Evolutionary conservation across 768 basidiomycete genomes (phyloP).

Genomic region (Pseudohyphozyma bogoriensis): DNA sequence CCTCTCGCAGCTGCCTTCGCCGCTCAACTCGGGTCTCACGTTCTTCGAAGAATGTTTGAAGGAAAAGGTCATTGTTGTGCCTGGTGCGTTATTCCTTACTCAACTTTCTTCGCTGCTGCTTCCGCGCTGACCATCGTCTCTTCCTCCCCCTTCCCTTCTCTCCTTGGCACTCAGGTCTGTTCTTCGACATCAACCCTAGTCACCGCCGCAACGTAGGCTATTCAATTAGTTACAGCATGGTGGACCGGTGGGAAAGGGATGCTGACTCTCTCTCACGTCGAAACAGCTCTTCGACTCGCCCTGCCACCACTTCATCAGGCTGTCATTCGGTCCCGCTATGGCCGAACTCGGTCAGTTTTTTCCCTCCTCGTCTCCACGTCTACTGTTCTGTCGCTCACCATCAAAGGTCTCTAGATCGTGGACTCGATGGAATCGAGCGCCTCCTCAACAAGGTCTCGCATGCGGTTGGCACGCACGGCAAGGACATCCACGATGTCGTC

Average conservation of each 20-base stretch:
- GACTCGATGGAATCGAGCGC: slow-evolving; percentile 73
- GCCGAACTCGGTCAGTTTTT: slow-evolving; percentile 47
- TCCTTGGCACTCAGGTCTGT: slow-evolving; percentile 57
- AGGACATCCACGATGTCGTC: slow-evolving; percentile 15
- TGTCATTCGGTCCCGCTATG: slow-evolving; percentile 43
- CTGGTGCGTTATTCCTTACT: slow-evolving; percentile 1
- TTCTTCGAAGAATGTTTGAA: slow-evolving; percentile 93
- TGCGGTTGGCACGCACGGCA: slow-evolving; percentile 12
- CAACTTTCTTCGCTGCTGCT: slow-evolving; percentile 8
- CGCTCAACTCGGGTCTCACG: slow-evolving; percentile 78
- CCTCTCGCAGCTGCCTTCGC: slow-evolving; percentile 62
- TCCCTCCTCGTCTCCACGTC: slow-evolving; percentile 46
- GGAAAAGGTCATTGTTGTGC: slow-evolving; percentile 46
- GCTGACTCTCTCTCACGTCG: no score
- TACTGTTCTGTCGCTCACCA: slow-evolving; percentile 31
- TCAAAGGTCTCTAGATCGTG: no score
- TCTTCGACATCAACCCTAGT: slow-evolving; percentile 40
- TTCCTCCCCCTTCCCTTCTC: slow-evolving; percentile 45
- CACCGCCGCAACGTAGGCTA: slow-evolving; percentile 44
- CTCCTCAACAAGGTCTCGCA: slow-evolving; percentile 51
- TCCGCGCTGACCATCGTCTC: slow-evolving; percentile 67
- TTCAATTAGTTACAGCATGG: slow-evolving; percentile 37
- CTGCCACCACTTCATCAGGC: slow-evolving; percentile 77
- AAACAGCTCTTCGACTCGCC: slow-evolving; percentile 82
- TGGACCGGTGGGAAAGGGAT: no score